A percentile compares a stretch with the other conserved stretches of the same genome.
phyloP scores from a whole-genome alignment of 140 eudicot genomes.

The Senecio squalidus region DNA sequence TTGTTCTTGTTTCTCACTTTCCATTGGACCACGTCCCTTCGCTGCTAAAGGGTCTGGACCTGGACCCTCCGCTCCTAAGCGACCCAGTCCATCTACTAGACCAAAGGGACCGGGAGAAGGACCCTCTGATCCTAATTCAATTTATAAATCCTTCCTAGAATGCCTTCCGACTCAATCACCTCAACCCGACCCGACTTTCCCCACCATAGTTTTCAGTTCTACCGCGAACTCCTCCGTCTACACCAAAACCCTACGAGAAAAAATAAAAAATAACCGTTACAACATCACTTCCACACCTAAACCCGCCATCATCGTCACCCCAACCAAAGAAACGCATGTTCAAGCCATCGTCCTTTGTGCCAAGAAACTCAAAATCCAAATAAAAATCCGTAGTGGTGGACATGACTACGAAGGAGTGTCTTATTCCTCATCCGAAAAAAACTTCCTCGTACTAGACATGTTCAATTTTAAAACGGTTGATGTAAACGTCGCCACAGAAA shows the following conservation, averaged over 20 bases:
- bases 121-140: background rate
- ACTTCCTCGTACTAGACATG: conserved; percentile 35
- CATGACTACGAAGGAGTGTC: conserved; percentile 41
- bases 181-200: conserved; percentile 5
- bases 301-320: conserved; percentile 24
- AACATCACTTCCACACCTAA: conserved; percentile 29
- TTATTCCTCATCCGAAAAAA: conserved; percentile 13
- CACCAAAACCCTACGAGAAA: conserved; percentile 16
- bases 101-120: background rate
- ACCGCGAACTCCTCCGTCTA: conserved; percentile 18
- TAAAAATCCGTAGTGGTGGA: conserved; percentile 35
- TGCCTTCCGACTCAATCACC: conserved; percentile 14
- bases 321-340: conserved; percentile 19
- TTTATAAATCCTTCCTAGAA: background rate
- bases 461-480: conserved; percentile 14
- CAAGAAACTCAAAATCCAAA: conserved; percentile 21
- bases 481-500: conserved; percentile 12
- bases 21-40: too few relatives aligned
- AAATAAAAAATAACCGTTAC: conserved; percentile 26
- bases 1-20: background rate
- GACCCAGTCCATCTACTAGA: background rate
- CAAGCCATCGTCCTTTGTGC: conserved; percentile 28
- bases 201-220: conserved; percentile 14
- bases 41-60: background rate
- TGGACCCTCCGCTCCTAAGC: background rate